Evolutionary conservation across 176 grass and related monocot species (phyloP), one percentile per base, ranked within the genome.

Genomic region (Musa acuminata): DNA sequence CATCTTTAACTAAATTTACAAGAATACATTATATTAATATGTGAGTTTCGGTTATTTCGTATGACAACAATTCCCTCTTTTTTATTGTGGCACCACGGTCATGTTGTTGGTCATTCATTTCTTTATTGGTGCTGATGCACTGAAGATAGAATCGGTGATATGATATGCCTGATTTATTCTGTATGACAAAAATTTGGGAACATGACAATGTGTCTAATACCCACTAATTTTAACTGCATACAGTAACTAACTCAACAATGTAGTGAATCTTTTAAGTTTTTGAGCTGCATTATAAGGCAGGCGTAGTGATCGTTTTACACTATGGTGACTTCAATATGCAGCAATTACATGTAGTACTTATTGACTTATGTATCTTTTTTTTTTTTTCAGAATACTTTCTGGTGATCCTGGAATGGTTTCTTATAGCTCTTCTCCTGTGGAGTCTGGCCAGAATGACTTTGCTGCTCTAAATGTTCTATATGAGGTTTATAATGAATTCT

Each of bases 351-450:
- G 10, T 10, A 71, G 11, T n/a, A 51, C 69, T 21, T 22, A 11
- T 21, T 21, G 21, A 21, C 51, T 74, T 55, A 7, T 74, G 11
- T 58, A 9, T 43, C 74, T 53, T 8, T 73, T 50, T 68, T 58
- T 21, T 64, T 55, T 13, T 84, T 91, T 72, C 84, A 99, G 95
- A 78, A 91, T 99, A 84, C 91, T 99, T 27, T 94, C 95, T 79
- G 69, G 86, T 87, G 90, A 99, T 74, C 95, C 90, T n/a, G 95
- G 90, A 43, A 81, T 89, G 75, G 80, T 91, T 79, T 63, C 82
- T 63, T 85, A 73, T 14, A 79, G 88, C 63, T 79, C 90, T 84
- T 91, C 82, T 84, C 85, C 92, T 49, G 73, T 82, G 71, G 88
- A 94, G 77, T 82, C 80, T 84, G 83, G 71, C 49, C 89, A 85